Conservation (phyloP, 768 basidiomycete genomes). For the Porphyrellus cyaneotinctus region DNA sequence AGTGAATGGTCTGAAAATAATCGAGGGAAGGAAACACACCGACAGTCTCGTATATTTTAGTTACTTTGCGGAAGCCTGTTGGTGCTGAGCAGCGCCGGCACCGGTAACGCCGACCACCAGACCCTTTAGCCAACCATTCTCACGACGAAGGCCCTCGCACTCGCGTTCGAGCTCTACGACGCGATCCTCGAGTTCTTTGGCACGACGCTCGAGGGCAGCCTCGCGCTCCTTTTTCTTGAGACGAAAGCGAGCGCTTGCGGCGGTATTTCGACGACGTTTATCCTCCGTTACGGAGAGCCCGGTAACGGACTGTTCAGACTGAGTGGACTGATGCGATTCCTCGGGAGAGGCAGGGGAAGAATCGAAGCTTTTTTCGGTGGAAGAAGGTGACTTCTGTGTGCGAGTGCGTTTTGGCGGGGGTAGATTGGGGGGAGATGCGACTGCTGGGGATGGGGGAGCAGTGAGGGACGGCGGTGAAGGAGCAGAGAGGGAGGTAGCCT, state of each 20-base stretch:
- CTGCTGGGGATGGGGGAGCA: conserved; percentile 12
- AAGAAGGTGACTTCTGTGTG: conserved; percentile 47
- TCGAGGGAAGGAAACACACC: neutral
- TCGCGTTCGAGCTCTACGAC: conserved; percentile 85
- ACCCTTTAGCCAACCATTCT: conserved; percentile 92
- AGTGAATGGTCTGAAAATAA: neutral
- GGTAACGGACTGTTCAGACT: conserved; percentile 11
- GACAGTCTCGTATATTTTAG: neutral
- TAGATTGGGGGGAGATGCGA: conserved; percentile 16
- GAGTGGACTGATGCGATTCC: conserved; percentile 14
- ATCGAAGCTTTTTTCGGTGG: conserved; percentile 15
- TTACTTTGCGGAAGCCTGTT: conserved; percentile 22
- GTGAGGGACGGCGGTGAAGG: conserved; percentile 17
- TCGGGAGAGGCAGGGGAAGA: conserved; percentile 25
- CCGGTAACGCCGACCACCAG: conserved; percentile 86
- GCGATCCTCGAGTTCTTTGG: conserved; percentile 78
- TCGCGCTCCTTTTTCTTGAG: conserved; percentile 96
- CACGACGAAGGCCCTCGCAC: conserved; percentile 80
- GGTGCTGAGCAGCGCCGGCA: conserved; percentile 42
- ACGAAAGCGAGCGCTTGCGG: conserved; percentile 89
- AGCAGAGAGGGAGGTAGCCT: conserved; percentile 22
- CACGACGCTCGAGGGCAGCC: conserved; percentile 77
- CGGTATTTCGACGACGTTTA: conserved; percentile 91
- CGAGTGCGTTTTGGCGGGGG: conserved; percentile 49
- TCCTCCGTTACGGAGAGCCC: conserved; percentile 65